phyloP scores from a whole-genome alignment of 306 rosid genomes.

The Dryas drummondii region DNA sequence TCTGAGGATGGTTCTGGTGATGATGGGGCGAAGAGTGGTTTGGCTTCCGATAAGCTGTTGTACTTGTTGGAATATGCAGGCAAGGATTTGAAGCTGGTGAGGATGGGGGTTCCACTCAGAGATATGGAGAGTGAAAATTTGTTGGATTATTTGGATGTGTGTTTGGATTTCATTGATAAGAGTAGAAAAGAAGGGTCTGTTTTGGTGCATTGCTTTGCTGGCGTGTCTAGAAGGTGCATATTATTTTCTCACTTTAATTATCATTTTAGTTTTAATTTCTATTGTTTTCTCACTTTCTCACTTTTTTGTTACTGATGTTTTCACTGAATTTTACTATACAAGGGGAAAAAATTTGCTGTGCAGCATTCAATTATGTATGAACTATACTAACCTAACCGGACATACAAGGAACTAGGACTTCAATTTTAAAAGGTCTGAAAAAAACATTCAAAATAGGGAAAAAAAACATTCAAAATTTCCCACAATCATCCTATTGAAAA shows the following conservation, averaged over 20 bases:
- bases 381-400: too few relatives aligned
- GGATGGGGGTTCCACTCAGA: slow-evolving; percentile 87
- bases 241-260: neutral
- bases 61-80: slow-evolving; percentile 82
- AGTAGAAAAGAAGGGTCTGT: slow-evolving; percentile 79
- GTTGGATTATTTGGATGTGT: slow-evolving; percentile 77
- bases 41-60: slow-evolving; percentile 55
- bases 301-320: neutral
- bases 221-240: slow-evolving; percentile 92
- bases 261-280: neutral
- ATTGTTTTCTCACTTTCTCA: neutral
- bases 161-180: slow-evolving; percentile 73
- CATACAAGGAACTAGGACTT: neutral
- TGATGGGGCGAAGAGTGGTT: slow-evolving; percentile 39
- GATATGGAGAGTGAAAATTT: slow-evolving; percentile 80
- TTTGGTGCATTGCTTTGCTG: slow-evolving; percentile 94
- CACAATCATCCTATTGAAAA: neutral
- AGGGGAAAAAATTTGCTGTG: too few relatives aligned
- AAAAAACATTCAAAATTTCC: neutral
- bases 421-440: neutral
- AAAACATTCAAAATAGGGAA: too few relatives aligned
- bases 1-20: slow-evolving; percentile 37
- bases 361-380: too few relatives aligned
- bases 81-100: slow-evolving; percentile 62
- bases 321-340: neutral